Evolutionary conservation across 108 stramenopile species (phyloP).

Genomic region (Pseudonitzschia pungens): DNA sequence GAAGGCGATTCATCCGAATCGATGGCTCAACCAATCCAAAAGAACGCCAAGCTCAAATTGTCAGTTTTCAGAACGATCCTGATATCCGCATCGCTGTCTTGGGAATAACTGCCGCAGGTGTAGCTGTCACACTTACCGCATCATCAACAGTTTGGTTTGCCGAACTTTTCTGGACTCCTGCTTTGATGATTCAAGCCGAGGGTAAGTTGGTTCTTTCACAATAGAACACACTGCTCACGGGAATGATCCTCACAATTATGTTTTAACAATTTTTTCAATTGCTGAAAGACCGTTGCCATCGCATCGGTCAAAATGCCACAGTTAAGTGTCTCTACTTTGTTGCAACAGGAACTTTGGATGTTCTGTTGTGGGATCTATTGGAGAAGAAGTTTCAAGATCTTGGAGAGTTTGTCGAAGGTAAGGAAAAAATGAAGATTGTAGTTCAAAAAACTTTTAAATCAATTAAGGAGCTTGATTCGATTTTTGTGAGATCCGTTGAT

Average conservation of each 20-base stretch:
- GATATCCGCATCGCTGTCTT: slow-evolving; percentile 82
- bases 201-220: slow-evolving; percentile 48
- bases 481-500: slow-evolving; percentile 29
- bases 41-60: slow-evolving; percentile 90
- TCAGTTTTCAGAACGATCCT: slow-evolving; percentile 88
- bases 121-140: slow-evolving; percentile 96
- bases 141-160: slow-evolving; percentile 96
- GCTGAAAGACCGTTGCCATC: slow-evolving; percentile 82
- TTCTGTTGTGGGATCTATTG: slow-evolving; percentile 82
- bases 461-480: slow-evolving; percentile 48
- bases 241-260: background rate
- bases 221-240: background rate
- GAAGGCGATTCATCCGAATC: slow-evolving; percentile 81
- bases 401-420: slow-evolving; percentile 91
- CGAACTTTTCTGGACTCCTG: slow-evolving; percentile 97
- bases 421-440: slow-evolving; percentile 82
- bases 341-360: slow-evolving; percentile 82
- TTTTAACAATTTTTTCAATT: background rate
- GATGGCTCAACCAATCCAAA: slow-evolving; percentile 90
- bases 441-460: slow-evolving; percentile 53
- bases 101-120: slow-evolving; percentile 96
- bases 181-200: slow-evolving; percentile 97
- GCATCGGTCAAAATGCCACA: slow-evolving; percentile 90
- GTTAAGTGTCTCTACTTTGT: slow-evolving; percentile 92
- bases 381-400: slow-evolving; percentile 84